These are phyloP conservation scores for Ustilaginoidea virens DNA, from an alignment of 2,329 filamentous ascomycete genomes.

Conservation along the genomic window DNA sequence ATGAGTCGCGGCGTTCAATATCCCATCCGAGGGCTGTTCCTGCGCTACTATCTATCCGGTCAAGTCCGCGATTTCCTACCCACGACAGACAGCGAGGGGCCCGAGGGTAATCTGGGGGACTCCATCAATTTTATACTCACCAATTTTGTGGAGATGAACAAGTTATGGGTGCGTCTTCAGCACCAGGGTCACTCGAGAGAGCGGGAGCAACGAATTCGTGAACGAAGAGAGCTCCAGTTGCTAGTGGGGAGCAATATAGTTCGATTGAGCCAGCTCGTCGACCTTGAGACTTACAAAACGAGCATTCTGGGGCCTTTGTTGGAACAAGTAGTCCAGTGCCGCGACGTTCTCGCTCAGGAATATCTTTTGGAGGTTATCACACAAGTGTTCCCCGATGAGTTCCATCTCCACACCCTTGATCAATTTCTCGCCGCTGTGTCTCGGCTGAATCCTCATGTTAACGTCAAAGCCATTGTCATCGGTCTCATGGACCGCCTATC, in stretches of 20 bases:
- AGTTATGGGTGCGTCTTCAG: conserved; percentile 93
- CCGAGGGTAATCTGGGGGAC: conserved; percentile 90
- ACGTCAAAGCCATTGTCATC: conserved; percentile 95
- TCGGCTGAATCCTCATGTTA: conserved; percentile 86
- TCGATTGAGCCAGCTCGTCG: conserved; percentile 84
- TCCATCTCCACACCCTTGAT: conserved; percentile 91
- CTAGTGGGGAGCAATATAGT: conserved; percentile 95
- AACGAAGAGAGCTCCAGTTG: conserved; percentile 87
- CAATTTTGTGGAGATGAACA: conserved; percentile 99
- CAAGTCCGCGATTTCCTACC: conserved; percentile 86
- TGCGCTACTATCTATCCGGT: conserved; percentile 90
- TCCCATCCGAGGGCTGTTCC: conserved; percentile 83
- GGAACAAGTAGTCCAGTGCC: conserved; percentile 95
- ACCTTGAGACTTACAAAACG: conserved; percentile 85
- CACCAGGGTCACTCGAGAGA: conserved; percentile 96
- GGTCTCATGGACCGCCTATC: conserved; percentile 94
- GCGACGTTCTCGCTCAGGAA: conserved; percentile 92
- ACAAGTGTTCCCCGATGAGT: conserved; percentile 97
- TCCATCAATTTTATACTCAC: conserved; percentile 97
- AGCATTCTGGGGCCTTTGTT: conserved; percentile 76
- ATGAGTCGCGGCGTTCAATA: conserved; percentile 98
- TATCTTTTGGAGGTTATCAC: conserved; percentile 97
- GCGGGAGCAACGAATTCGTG: conserved; percentile 81
- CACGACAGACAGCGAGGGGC: conserved; percentile 67
- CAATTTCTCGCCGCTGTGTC: conserved; percentile 89